Conservation (phyloP, 2,329 filamentous ascomycete genomes). For the Sclerotinia glacialis region DNA sequence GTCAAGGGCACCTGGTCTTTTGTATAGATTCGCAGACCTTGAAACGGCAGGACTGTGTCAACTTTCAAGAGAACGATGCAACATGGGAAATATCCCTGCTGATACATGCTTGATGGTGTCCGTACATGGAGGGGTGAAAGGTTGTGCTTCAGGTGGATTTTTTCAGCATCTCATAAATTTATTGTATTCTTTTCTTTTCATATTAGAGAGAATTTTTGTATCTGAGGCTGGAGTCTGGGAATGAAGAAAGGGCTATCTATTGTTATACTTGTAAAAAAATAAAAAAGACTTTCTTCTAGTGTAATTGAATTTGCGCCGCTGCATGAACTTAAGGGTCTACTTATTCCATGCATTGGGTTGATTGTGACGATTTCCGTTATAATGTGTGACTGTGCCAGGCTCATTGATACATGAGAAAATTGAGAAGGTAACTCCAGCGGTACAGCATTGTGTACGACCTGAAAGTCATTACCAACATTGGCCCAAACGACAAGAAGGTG, state of each 20-base stretch:
- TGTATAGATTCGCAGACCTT: neutral
- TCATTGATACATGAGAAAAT: neutral
- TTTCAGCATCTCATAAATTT: neutral
- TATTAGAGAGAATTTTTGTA: neutral
- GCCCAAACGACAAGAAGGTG: neutral
- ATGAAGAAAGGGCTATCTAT: neutral
- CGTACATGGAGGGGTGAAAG: neutral
- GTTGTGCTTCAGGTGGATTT: neutral
- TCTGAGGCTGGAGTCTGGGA: neutral
- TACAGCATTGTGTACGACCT: neutral
- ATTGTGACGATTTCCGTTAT: neutral
- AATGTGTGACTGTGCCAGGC: neutral
- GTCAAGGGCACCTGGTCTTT: slow-evolving; percentile 48
- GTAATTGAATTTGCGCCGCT: neutral
- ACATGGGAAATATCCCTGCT: neutral
- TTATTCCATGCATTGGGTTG: neutral
- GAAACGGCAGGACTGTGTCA: neutral
- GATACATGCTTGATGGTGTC: neutral
- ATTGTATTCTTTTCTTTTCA: slow-evolving; percentile 2
- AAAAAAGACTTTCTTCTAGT: neutral
- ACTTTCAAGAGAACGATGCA: neutral
- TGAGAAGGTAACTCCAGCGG: neutral
- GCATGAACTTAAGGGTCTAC: neutral
- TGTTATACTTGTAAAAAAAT: neutral
- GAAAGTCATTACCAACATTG: neutral